A percentile compares a stretch with the other conserved stretches of the same genome.
Evolutionary conservation across 306 rosid species (phyloP).

Genomic region (Cicer judaicum): DNA sequence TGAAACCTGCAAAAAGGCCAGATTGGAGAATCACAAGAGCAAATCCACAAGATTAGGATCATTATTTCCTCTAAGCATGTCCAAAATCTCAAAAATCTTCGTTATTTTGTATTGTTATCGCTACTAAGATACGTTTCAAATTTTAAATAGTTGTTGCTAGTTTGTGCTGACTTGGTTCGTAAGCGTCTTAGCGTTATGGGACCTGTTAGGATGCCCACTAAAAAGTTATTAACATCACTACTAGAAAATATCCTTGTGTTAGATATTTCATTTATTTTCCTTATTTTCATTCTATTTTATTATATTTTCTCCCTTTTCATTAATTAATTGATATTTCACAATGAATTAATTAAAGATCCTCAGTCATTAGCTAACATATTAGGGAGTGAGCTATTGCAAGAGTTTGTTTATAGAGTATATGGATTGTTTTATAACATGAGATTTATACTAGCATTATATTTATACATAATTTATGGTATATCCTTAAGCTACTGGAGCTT

Average conservation of each 20-base stretch:
- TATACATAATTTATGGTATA: background rate
- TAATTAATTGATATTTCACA: background rate
- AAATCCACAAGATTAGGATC: slow-evolving; percentile 88
- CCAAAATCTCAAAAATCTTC: slow-evolving; percentile 10
- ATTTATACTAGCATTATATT: background rate
- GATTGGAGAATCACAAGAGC: slow-evolving; percentile 75
- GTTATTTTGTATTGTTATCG: background rate
- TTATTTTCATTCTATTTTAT: background rate
- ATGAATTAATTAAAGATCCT: background rate
- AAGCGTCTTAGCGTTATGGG: slow-evolving; percentile 83
- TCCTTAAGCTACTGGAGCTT: background rate
- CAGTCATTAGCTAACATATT: background rate
- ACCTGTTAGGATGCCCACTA: slow-evolving; percentile 96
- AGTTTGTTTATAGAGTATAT: background rate
- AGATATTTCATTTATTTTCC: slow-evolving; percentile 49
- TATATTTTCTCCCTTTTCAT: background rate
- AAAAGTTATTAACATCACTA: slow-evolving; percentile 84
- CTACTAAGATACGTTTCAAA: background rate
- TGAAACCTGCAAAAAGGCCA: slow-evolving; percentile 77
- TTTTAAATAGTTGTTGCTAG: slow-evolving; percentile 36
- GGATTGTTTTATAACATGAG: background rate
- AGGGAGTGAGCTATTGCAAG: background rate
- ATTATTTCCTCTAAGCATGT: slow-evolving; percentile 87
- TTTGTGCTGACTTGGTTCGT: slow-evolving; percentile 79
- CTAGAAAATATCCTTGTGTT: slow-evolving; percentile 53